Conservation (phyloP, 345 rosid species). For the Eucalyptus shirleyi region DNA sequence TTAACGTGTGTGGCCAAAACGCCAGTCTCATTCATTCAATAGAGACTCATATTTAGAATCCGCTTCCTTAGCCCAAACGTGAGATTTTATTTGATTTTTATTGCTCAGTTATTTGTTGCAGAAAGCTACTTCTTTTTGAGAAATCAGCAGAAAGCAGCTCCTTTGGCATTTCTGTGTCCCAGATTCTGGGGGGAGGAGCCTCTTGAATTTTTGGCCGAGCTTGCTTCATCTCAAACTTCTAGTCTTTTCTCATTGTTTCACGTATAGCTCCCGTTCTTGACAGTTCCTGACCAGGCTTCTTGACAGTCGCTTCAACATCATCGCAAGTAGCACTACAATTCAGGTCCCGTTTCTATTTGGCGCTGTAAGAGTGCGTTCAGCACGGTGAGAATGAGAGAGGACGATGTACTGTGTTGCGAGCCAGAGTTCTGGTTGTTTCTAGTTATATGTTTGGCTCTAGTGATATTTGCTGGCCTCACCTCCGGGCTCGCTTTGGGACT, state of each 20-base stretch:
- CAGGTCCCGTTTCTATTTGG: not conserved
- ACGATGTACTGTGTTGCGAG: constrained; percentile 5
- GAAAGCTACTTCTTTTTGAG: not conserved
- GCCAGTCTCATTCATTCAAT: not conserved
- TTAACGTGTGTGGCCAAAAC: not conserved
- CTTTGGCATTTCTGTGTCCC: not conserved
- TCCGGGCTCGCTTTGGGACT: constrained; percentile 27
- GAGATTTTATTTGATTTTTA: not conserved
- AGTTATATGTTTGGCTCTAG: constrained; percentile 1
- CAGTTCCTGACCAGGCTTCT: not conserved
- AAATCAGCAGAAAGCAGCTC: not conserved
- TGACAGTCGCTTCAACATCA: not conserved
- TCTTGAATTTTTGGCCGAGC: not conserved
- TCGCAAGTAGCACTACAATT: not conserved
- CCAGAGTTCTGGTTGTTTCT: constrained; percentile 10
- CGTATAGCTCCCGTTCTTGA: not conserved
- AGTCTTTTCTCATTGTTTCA: not conserved
- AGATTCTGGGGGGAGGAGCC: not conserved
- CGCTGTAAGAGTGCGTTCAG: not conserved
- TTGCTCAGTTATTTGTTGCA: not conserved
- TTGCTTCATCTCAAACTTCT: not conserved
- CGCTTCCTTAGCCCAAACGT: not conserved
- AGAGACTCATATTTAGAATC: not conserved
- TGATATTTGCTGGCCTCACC: constrained; percentile 10
- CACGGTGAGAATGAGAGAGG: not conserved